Percentiles rank a stretch among this genome's conserved stretches.
phyloP scores from a whole-genome alignment of 768 basidiomycete genomes.

The Leccinum boreale region DNA sequence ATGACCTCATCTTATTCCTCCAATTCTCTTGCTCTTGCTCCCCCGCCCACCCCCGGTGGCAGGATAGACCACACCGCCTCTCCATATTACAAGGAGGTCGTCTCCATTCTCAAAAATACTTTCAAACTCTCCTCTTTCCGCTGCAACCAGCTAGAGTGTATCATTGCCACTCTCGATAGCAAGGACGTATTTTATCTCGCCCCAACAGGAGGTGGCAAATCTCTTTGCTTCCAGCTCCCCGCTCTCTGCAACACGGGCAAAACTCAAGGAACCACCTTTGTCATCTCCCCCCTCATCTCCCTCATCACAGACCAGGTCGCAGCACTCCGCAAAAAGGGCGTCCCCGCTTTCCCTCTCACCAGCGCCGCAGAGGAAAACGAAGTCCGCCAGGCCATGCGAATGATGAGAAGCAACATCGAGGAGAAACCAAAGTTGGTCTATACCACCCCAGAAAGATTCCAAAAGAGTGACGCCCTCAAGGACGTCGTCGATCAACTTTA shows the following conservation, averaged over 20 bases:
- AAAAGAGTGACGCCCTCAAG: constrained; percentile 55
- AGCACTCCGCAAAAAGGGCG: constrained; percentile 55
- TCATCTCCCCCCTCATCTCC: constrained; percentile 84
- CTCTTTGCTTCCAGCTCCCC: constrained; percentile 86
- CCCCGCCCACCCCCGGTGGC: neutral
- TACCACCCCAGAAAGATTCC: constrained; percentile 88
- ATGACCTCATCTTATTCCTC: constrained; percentile 9
- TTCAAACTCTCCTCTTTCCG: constrained; percentile 75
- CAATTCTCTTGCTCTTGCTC: neutral
- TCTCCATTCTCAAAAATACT: constrained; percentile 30
- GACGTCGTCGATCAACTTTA: constrained; percentile 59
- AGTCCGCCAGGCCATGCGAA: constrained; percentile 39
- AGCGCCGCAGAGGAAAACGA: constrained; percentile 45
- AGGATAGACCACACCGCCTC: constrained; percentile 33
- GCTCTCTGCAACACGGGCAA: constrained; percentile 72
- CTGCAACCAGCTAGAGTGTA: constrained; percentile 81
- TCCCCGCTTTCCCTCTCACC: constrained; percentile 71
- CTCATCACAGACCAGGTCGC: constrained; percentile 89
- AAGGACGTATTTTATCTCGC: constrained; percentile 92
- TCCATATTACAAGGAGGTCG: constrained; percentile 29
- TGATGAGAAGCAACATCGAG: constrained; percentile 37
- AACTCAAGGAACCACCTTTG: constrained; percentile 81
- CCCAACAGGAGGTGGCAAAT: constrained; percentile 95
- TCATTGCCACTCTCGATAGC: constrained; percentile 73
- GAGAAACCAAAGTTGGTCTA: constrained; percentile 72